Evolutionary conservation across 1,284 basidiomycete genomes (phyloP).

Genomic region (Grifola frondosa): DNA sequence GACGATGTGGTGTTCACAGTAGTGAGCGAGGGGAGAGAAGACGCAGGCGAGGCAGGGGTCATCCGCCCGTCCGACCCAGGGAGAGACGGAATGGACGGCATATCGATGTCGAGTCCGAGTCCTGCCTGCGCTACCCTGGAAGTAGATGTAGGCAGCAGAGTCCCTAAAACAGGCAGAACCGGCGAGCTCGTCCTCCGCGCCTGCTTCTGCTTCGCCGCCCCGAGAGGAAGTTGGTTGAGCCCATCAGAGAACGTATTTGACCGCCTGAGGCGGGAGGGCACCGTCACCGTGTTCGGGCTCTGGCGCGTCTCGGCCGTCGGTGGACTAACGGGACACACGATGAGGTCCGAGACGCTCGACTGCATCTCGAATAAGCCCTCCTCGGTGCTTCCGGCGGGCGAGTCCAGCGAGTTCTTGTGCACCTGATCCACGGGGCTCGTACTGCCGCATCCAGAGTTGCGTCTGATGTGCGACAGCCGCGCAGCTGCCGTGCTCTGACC

Average conservation of each 20-base stretch:
- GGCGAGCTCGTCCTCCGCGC: constrained; percentile 30
- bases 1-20: constrained; percentile 23
- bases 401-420: constrained; percentile 21
- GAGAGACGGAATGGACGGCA: constrained; percentile 16
- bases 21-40: constrained; percentile 26
- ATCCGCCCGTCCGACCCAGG: constrained; percentile 9
- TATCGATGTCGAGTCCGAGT: constrained; percentile 17
- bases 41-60: constrained; percentile 16
- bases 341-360: constrained; percentile 28
- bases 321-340: constrained; percentile 21
- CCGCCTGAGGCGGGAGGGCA: constrained; percentile 10
- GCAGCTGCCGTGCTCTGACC: constrained; percentile 21
- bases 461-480: constrained; percentile 20
- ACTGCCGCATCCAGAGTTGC: constrained; percentile 5
- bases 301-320: neutral
- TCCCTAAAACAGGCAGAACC: constrained; percentile 15
- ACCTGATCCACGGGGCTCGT: constrained; percentile 5
- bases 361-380: constrained; percentile 33
- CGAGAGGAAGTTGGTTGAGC: neutral
- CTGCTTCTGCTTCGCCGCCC: constrained; percentile 15
- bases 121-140: neutral
- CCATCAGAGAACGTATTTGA: constrained; percentile 28
- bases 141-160: constrained; percentile 1
- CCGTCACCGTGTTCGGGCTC: neutral
- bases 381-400: constrained; percentile 29